phyloP scores from a whole-genome alignment of 495 filamentous ascomycete genomes.

The Ramalina intermedia region DNA sequence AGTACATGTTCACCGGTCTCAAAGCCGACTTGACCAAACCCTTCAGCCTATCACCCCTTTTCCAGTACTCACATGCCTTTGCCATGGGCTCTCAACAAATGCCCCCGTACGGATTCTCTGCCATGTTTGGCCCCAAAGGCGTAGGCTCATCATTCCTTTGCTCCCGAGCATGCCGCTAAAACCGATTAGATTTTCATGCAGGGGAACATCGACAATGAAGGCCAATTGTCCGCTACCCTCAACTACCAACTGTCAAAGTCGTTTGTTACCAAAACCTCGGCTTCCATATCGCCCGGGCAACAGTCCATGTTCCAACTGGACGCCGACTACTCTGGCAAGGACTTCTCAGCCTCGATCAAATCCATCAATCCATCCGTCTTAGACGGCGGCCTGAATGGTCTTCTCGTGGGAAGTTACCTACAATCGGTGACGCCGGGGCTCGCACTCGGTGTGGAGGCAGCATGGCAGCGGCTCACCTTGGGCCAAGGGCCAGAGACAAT shows the following conservation, averaged over 20 bases:
- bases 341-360: constrained; percentile 86
- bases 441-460: constrained; percentile 76
- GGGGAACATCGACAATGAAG: constrained; percentile 85
- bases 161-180: background rate
- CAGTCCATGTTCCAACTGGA: constrained; percentile 77
- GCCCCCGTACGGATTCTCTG: constrained; percentile 87
- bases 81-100: constrained; percentile 75
- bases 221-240: constrained; percentile 63
- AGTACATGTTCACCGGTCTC: constrained; percentile 89
- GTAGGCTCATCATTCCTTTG: constrained; percentile 36
- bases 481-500: constrained; percentile 69
- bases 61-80: constrained; percentile 95
- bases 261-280: constrained; percentile 69
- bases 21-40: constrained; percentile 92
- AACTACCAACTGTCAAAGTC: constrained; percentile 75
- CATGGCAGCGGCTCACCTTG: constrained; percentile 77
- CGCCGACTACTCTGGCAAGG: constrained; percentile 80
- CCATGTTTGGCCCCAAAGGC: constrained; percentile 81
- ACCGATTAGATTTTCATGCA: constrained; percentile 70
- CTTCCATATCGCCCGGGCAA: constrained; percentile 58
- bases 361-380: constrained; percentile 84
- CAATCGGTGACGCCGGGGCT: constrained; percentile 83
- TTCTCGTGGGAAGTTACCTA: constrained; percentile 87
- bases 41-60: constrained; percentile 81
- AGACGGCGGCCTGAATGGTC: constrained; percentile 83